A percentile compares a stretch with the other conserved stretches of the same genome.
These are phyloP conservation scores for Boletellus sp. DNA, from an alignment of 768 basidiomycete species.

Conservation along the genomic window DNA sequence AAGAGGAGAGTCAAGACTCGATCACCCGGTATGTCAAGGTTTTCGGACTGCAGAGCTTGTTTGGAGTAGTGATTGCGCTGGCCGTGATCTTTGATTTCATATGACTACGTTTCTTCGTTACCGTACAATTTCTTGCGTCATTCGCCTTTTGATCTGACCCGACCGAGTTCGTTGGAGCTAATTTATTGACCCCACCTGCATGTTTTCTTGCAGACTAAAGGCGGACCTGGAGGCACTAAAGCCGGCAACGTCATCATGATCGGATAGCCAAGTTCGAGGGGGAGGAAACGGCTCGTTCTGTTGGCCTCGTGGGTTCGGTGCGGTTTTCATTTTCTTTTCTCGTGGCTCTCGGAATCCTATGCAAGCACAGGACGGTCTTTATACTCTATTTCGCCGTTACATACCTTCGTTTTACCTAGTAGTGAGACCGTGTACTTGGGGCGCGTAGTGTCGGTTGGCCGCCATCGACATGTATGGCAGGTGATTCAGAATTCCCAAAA, in stretches of 20 bases:
- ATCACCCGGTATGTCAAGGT: constrained; percentile 74
- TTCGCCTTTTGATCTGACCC: constrained; percentile 12
- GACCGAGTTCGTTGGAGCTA: constrained; percentile 19
- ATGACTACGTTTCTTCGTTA: constrained; percentile 32
- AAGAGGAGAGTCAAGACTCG: constrained; percentile 71
- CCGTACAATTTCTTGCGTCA: constrained; percentile 18
- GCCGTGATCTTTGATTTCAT: constrained; percentile 53
- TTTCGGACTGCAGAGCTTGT: constrained; percentile 56
- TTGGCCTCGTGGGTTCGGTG: constrained; percentile 37
- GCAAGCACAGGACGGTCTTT: constrained; percentile 14
- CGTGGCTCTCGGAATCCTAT: constrained; percentile 16
- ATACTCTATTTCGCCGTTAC: constrained; percentile 25
- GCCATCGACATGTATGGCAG: background rate
- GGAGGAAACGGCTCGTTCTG: too few species aligned
- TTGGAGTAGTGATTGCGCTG: constrained; percentile 49
- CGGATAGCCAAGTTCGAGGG: constrained; percentile 9
- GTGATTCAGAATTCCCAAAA: constrained; percentile 2
- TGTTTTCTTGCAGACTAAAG: constrained; percentile 52
- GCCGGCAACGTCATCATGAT: constrained; percentile 26
- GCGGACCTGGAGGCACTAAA: constrained; percentile 58
- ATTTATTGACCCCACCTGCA: constrained; percentile 37
- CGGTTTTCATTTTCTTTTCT: constrained; percentile 22
- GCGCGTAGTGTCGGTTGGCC: constrained; percentile 5
- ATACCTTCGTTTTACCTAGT: constrained; percentile 24
- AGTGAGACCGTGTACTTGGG: constrained; percentile 24